Percentiles rank a stretch among this genome's conserved stretches.
These are phyloP conservation scores for Liriodendron chinense DNA, from an alignment of 164 flowering plant species.

Conservation along the genomic window DNA sequence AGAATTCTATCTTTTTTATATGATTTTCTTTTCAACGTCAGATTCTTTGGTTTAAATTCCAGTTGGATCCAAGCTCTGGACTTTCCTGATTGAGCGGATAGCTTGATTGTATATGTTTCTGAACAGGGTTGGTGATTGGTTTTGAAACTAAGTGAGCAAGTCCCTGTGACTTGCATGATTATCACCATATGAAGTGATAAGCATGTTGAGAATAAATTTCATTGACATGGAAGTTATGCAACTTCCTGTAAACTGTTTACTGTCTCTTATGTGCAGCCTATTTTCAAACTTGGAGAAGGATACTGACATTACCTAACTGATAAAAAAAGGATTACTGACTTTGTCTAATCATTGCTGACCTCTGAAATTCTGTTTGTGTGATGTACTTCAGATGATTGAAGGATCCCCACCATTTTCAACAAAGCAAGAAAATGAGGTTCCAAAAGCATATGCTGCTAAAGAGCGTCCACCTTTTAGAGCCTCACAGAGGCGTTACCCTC, in stretches of 20 bases:
- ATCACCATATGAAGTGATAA: neutral
- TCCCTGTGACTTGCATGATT: neutral
- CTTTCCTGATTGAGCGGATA: neutral
- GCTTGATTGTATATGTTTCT: neutral
- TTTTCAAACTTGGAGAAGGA: neutral
- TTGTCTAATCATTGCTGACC: neutral
- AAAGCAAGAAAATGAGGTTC: conserved; percentile 63
- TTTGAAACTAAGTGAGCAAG: no score
- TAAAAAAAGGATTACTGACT: neutral
- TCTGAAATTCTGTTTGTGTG: neutral
- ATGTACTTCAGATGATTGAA: conserved; percentile 79
- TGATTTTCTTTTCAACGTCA: no score
- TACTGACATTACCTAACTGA: neutral
- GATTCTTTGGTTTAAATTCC: neutral
- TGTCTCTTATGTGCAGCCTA: neutral
- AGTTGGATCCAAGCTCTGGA: neutral
- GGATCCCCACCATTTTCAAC: conserved; percentile 75
- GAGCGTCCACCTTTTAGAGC: conserved; percentile 88
- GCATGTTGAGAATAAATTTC: neutral
- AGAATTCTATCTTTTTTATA: no score
- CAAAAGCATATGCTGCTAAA: conserved; percentile 58
- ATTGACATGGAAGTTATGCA: neutral
- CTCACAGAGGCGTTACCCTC: conserved; percentile 64
- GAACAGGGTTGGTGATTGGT: no score
- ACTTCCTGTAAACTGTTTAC: neutral